A percentile compares a stretch with the other conserved stretches of the same genome.
These are phyloP conservation scores for Gardenia jasminoides DNA, from an alignment of 257 asterid genomes.

Conservation along the genomic window DNA sequence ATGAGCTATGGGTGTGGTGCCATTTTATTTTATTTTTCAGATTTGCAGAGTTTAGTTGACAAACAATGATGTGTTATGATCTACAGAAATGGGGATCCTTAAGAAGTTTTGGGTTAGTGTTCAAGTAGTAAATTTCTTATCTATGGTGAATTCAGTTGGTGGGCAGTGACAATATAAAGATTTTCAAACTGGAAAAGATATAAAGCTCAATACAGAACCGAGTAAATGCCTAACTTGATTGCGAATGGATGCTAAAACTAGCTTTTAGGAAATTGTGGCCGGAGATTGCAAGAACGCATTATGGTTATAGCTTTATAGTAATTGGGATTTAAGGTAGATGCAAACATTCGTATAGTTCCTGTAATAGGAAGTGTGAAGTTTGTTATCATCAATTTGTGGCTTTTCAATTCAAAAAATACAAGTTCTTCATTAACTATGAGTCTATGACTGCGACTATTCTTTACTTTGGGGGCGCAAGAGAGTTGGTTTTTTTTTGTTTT, in stretches of 20 bases:
- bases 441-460: not conserved
- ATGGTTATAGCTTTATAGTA: not conserved
- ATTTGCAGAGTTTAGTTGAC: not conserved
- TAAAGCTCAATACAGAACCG: not conserved
- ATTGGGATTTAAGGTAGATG: not conserved
- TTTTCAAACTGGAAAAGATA: not conserved
- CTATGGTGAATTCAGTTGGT: not conserved
- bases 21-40: too few relatives aligned
- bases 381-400: not conserved
- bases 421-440: not conserved
- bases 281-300: constrained; percentile 4
- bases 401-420: not conserved
- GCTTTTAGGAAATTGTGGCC: constrained; percentile 34
- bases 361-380: not conserved
- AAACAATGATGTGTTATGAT: not conserved
- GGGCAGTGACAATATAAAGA: not conserved
- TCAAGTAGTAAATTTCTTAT: not conserved
- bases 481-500: too few relatives aligned
- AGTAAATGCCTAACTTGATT: not conserved
- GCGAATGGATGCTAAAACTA: too few relatives aligned
- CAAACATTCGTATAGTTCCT: not conserved
- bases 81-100: not conserved
- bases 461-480: not conserved
- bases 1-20: not conserved
- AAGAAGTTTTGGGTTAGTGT: not conserved